Base-by-base conservation (phyloP, 2,329 filamentous ascomycete species). In the Calonectria hawksworthii region DNA sequence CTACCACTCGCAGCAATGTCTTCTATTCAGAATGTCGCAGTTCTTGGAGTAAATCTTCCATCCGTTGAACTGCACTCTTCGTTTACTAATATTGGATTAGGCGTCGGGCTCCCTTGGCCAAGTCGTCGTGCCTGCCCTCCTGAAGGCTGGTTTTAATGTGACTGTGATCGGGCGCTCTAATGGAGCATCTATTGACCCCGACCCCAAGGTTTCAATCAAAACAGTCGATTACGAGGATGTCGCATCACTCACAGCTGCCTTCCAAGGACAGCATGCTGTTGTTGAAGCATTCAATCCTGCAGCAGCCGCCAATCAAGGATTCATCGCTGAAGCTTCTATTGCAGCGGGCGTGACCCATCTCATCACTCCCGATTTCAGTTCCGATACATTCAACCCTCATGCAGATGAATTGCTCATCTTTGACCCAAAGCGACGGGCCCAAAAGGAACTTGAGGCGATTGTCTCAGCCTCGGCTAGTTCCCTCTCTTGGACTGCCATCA, bases 331-430 rank as follows among this genome's bases (percentile, higher is more conserved):
- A 32, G 79, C 79, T 11, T 76, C 74, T 18, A 3, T 77, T 5
- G 72, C 75, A n/a, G 74, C 79, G 7, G 73, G 77, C 1, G 76
- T 80, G 7, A 36, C 1, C 0, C 77, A 75, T 47, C 36, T 80
- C 23, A 74, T 80, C 52, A 80, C 78, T 1, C 79, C 78, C 0
- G 78, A 80, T 21, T 80, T 80, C 28, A 77, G 78, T n/a, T 72
- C 70, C 18, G 78, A 80, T 44, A 78, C 79, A 0, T 80, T 79
- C 36, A 74, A 78, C n/a, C 28, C 72, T 7, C 59, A 74, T 23
- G 66, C 68, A 5, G 14, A 59, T 1, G 78, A 80, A 9, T 16
- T 74, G 4, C 14, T 59, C 0, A 78, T 80, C 13, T 76, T 76
- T 51, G 54, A 66, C 1, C 72, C 72, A 2, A 80, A 80, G 66